Percentiles rank a stretch among this genome's conserved stretches.
Conservation (phyloP, 2,329 filamentous ascomycete genomes). For the Fusarium gaditjirri region DNA sequence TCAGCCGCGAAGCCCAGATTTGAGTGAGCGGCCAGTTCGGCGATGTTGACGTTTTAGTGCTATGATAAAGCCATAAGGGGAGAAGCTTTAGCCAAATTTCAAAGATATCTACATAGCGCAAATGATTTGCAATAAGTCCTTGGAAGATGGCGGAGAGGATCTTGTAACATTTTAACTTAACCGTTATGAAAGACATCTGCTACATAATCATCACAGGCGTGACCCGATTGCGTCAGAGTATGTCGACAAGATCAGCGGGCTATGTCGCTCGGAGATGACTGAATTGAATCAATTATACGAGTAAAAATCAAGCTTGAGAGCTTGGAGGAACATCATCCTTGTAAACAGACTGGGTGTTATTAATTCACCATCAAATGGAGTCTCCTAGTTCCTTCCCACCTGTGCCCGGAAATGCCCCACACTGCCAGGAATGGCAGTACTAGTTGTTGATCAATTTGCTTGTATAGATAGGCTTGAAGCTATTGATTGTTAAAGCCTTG, state of each 20-base stretch:
- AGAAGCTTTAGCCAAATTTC: no score
- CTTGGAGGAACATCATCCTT: background rate
- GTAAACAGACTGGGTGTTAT: no score
- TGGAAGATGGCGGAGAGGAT: rapidly evolving
- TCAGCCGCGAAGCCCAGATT: no score
- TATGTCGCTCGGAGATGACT: rapidly evolving
- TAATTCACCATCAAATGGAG: background rate
- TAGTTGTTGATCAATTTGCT: no score
- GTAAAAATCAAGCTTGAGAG: background rate
- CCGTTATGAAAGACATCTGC: rapidly evolving
- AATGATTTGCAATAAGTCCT: no score
- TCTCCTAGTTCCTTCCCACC: background rate
- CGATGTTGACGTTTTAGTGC: no score
- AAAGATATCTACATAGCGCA: no score
- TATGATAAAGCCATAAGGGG: no score
- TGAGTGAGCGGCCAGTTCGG: no score
- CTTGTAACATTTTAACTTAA: rapidly evolving
- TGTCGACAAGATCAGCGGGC: rapidly evolving
- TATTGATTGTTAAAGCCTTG: background rate
- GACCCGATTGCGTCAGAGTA: no score
- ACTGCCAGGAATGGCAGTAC: no score
- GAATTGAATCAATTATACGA: background rate
- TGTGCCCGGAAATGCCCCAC: background rate
- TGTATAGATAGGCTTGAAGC: background rate
- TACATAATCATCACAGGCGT: background rate